Base-by-base conservation (phyloP, 78 protist genomes). In the Tieghemostelium lacteum region DNA sequence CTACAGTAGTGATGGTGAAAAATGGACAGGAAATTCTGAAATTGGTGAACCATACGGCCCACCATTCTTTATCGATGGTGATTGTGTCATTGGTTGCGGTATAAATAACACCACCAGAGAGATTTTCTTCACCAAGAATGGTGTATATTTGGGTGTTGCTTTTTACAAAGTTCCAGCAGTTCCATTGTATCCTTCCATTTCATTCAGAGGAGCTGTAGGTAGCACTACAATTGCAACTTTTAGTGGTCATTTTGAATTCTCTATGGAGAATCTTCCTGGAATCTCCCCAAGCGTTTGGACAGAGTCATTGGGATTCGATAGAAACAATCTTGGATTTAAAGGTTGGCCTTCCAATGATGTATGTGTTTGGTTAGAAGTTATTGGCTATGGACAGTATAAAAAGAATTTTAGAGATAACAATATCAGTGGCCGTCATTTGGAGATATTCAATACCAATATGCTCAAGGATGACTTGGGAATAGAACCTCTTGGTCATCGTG, bases 71-170 rank as follows among this genome's bases (percentile, higher is more conserved):
- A 12, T 7, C 28, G 73, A 62, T 20, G 52, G 73, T 10, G 71
- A 54, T 52, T 65, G 75, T 26, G 88, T 80, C 5, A 80, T 80
- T 67, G 88, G 88, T 40, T 80, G 88, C 33, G 88, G 88, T 67
- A 37, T 66, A 3, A 80, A 80, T 36, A 80, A 55, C 42, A 54
- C 58, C 20, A 80, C 88, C 28, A 64, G 26, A 39, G 88, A 80
- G 29, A 80, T 80, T 26, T 80, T 80, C 57, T 80, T 80, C 24
- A 80, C 88, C 26, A 49, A 64, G 31, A 67, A 80, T 64, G 88
- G 88, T 66, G 57, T 16, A 16, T 80, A 80, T 57, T 40, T 80
- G 19, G 88, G 88, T 67, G 88, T 80, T 24, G 88, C 88, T 14
- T 80, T 80, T 45, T 80, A 58, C 3, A 60, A 62, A 24, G 88